Base-by-base conservation (phyloP, 2,329 filamentous ascomycete species). In the Colletotrichum gigasporum region DNA sequence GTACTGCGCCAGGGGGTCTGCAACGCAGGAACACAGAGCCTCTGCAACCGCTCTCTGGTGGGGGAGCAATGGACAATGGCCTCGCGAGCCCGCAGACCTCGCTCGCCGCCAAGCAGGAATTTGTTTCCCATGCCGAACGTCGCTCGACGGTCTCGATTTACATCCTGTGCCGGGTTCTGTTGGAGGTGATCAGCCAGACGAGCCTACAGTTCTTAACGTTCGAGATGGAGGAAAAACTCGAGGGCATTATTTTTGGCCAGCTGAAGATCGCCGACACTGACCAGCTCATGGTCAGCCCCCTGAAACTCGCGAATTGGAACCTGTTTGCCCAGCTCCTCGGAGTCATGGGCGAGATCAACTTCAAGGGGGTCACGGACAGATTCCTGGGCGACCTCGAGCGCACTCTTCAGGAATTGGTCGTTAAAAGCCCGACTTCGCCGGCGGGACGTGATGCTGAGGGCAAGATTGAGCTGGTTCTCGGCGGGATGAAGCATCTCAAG, bases 201-300 rank as follows among this genome's bases (percentile, higher is more conserved):
- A 94, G 86, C 26, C 80, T 98, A 44, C 85, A 89, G 32, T 91
- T 89, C 18, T 93, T 99, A 69, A 97, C 92, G 5, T 83, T 89
- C 1, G 95, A 97, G 70, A 97, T 97, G 88, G 94, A 96, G 65
- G 93, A 96, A 66, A 95, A 96, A 69, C 83, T 99, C 4, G 95
- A 98, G 74, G 93, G 90, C 67, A 97, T 99, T 65, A 97, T 99
- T 57, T 99, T 98, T 75, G 91, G 91, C n/a, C 96, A 98, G 75
- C 84, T 99, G 9, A 96, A 94, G 73, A 91, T 91, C 45, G 91
- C 94, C 7, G 94, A 98, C 65, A 89, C 92, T 0, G 93, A 97
- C 7, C 89, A 94, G 71, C 81, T 95, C 3, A 82, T 89, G 66
- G 83, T 90, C 8, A 97, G 94, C 0, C 90, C 92, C 1, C 82